These are phyloP conservation scores for Lachnellula hyalina DNA, from an alignment of 2,329 filamentous ascomycete genomes.

Conservation along the genomic window DNA sequence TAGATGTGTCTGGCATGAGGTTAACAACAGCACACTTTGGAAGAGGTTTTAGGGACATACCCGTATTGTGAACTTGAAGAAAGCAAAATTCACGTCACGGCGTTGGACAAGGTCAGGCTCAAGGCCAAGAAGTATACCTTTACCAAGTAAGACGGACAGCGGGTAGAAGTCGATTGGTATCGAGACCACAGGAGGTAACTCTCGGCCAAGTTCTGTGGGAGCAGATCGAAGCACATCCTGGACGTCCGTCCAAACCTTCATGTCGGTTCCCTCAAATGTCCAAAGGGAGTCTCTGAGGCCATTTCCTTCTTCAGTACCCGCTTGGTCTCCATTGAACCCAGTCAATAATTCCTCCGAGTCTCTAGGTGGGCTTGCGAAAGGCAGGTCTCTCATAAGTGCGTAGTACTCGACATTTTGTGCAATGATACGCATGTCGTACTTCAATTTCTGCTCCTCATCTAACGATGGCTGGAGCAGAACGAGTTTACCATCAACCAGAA, in stretches of 20 bases:
- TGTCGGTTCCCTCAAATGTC: slow-evolving; percentile 83
- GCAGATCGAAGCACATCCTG: slow-evolving; percentile 74
- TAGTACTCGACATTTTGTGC: slow-evolving; percentile 97
- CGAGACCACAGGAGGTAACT: slow-evolving; percentile 68
- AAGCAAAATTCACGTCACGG: slow-evolving; percentile 84
- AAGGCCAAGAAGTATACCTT: slow-evolving; percentile 84
- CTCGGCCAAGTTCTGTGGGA: slow-evolving; percentile 58
- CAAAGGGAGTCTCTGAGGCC: slow-evolving; percentile 78
- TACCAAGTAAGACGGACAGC: slow-evolving; percentile 77
- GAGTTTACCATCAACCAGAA: slow-evolving; percentile 95
- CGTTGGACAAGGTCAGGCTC: slow-evolving; percentile 92
- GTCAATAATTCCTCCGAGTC: slow-evolving; percentile 3
- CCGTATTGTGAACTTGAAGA: slow-evolving; percentile 80
- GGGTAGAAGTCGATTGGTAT: slow-evolving; percentile 95
- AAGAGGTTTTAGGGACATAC: slow-evolving; percentile 47
- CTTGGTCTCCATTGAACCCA: slow-evolving; percentile 13
- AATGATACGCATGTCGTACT: slow-evolving; percentile 97
- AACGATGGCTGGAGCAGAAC: slow-evolving; percentile 84
- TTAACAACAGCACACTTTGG: slow-evolving; percentile 8
- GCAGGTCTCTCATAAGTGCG: slow-evolving; percentile 83
- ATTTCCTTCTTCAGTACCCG: slow-evolving; percentile 21
- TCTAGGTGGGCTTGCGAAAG: slow-evolving; percentile 28
- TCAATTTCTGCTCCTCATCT: slow-evolving; percentile 76
- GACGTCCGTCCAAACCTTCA: slow-evolving; percentile 86
- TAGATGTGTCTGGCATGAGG: slow-evolving; percentile 67